phyloP scores from a whole-genome alignment of 495 filamentous ascomycete genomes.

The Trichocladium uniseriatum region DNA sequence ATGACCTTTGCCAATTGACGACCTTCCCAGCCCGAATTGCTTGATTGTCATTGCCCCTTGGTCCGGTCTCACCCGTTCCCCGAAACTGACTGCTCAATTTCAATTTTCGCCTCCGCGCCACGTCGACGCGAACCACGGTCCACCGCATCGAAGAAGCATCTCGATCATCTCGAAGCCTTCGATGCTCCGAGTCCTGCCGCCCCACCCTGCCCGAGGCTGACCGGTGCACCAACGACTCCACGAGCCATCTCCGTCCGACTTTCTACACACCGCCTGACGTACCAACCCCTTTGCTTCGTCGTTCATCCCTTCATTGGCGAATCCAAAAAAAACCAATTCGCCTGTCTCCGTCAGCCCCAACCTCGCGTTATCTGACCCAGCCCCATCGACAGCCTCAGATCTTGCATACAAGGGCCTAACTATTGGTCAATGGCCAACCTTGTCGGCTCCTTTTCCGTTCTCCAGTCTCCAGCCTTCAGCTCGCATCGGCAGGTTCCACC shows the following conservation, averaged over 20 bases:
- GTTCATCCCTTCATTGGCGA: background rate
- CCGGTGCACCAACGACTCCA: background rate
- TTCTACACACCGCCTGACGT: constrained; percentile 1
- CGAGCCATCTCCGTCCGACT: background rate
- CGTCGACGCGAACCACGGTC: background rate
- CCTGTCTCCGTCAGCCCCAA: background rate
- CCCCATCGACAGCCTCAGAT: too few relatives aligned
- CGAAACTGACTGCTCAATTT: constrained; percentile 8
- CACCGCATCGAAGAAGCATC: background rate
- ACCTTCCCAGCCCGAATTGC: constrained; percentile 12
- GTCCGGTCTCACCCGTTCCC: background rate
- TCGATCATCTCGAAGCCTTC: background rate
- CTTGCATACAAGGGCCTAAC: too few relatives aligned
- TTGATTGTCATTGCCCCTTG: too few relatives aligned
- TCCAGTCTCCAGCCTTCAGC: too few relatives aligned
- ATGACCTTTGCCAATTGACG: constrained; percentile 2
- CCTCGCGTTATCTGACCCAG: background rate
- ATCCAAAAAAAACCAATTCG: too few relatives aligned
- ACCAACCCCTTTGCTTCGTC: background rate
- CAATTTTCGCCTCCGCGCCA: constrained; percentile 12
- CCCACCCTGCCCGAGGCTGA: constrained; percentile 1
- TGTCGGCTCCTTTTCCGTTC: too few relatives aligned
- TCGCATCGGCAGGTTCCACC: too few relatives aligned
- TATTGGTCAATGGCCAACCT: too few relatives aligned
- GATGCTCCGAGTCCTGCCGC: background rate